Percentiles rank a stretch among this genome's conserved stretches.
Conservation (phyloP, 257 asterid species). For the Vinca minor region DNA sequence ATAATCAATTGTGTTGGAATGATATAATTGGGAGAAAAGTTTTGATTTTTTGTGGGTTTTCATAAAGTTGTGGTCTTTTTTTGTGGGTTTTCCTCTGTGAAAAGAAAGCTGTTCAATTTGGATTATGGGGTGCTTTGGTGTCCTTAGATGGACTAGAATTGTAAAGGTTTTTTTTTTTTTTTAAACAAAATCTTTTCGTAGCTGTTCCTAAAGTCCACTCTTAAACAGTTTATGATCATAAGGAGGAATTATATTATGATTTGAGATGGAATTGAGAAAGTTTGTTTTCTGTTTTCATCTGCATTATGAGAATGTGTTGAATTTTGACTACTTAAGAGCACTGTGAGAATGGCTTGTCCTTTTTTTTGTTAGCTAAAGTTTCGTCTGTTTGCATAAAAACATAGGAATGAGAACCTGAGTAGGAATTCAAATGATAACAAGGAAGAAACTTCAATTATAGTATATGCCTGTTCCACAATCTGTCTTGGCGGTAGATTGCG, state of each 20-base stretch:
- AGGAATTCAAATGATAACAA: not conserved
- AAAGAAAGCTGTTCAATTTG: constrained; percentile 1
- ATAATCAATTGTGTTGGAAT: not conserved
- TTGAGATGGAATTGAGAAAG: no score
- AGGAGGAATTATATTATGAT: no score
- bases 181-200: not conserved
- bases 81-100: not conserved
- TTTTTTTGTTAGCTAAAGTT: no score
- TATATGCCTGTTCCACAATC: not conserved
- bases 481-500: not conserved
- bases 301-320: not conserved
- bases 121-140: not conserved
- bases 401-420: no score
- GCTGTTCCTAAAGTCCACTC: not conserved
- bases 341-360: not conserved
- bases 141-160: no score
- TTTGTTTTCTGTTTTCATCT: no score
- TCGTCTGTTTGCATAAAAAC: no score
- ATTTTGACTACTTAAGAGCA: not conserved
- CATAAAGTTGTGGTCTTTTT: not conserved
- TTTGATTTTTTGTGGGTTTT: not conserved
- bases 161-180: no score
- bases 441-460: not conserved
- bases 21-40: not conserved
- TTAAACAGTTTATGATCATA: no score